Conservation (phyloP, 208 protist species). For the Leishmania arabica region DNA sequence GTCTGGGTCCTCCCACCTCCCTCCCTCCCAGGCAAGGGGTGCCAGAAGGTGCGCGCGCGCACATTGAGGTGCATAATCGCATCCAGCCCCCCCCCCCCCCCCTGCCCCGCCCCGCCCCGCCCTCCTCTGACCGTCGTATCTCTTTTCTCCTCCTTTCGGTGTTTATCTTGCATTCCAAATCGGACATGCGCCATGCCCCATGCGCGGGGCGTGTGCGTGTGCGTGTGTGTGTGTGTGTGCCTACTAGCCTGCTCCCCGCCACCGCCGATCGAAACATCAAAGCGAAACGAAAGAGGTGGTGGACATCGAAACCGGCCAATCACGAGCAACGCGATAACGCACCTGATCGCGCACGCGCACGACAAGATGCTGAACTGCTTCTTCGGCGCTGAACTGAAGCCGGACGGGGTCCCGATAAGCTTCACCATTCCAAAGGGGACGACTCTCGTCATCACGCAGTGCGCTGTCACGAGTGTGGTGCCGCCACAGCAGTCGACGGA, state of each 20-base stretch:
- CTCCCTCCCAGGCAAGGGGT: neutral
- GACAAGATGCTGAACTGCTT: constrained; percentile 78
- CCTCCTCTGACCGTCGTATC: neutral
- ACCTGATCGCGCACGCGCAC: neutral
- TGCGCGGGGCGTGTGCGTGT: neutral
- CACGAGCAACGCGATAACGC: neutral
- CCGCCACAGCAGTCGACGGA: constrained; percentile 14
- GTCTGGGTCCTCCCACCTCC: neutral
- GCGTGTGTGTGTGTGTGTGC: neutral
- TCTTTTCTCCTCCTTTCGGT: neutral
- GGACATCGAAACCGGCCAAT: neutral
- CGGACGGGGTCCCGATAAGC: constrained; percentile 59
- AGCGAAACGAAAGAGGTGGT: neutral
- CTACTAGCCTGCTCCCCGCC: neutral
- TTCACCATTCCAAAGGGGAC: constrained; percentile 57
- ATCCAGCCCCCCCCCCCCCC: neutral
- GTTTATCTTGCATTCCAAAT: neutral
- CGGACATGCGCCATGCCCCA: too few species aligned
- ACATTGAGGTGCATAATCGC: neutral
- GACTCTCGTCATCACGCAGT: constrained; percentile 78
- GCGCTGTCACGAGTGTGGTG: constrained; percentile 53
- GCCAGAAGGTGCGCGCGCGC: neutral
- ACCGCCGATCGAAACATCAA: neutral
- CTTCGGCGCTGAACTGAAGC: constrained; percentile 70
- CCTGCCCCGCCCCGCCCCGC: too few species aligned